Evolutionary conservation across 2,329 filamentous ascomycete genomes (phyloP), one percentile per base, ranked within the genome.

Genomic region (Colletotrichum lentis): DNA sequence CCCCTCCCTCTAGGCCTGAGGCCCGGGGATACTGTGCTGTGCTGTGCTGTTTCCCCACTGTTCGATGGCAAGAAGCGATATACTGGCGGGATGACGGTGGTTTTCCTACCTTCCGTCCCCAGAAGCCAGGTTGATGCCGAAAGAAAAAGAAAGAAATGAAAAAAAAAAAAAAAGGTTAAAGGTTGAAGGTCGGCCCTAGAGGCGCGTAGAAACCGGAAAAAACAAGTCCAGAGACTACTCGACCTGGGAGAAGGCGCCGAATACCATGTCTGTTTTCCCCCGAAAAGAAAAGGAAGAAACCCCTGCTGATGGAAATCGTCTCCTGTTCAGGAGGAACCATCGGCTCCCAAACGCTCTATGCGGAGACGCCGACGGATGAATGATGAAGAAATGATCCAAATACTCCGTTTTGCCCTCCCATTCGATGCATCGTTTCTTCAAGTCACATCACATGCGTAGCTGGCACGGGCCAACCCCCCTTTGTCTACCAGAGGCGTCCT

Each of bases 401-500:
- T 41, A 70, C 69, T 69, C 66, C 69, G 54, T 55, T 63, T 50
- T 61, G 39, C 47, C 61, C 20, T n/a, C n/a, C 50, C n/a, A 27
- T 27, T 27, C 16, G 50, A 70, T 70, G 66, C 69, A 66, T 69
- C 53, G 61, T 61, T 49, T 41, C 10, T 41, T 16, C 27, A 27
- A 56, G 57, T 67, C 57, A 67, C 52, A 43, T 53, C 57, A 67
- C 8, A 49, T 67, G n/a, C 20, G 46, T 63, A 50, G 12, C 35
- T 18, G 6, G 7, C 49, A 22, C 27, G 6, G 14, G 39, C 12
- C 24, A 14, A 18, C 18, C n/a, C 27, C 27, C 27, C 27, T 27
- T 7, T 6, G 20, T 44, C 47, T 69, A 71, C 49, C 68, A 68
- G 47, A 75, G 71, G 16, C 76, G 73, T 43, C 74, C 75, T 12